These are phyloP conservation scores for Yamadazyma epiphylla DNA, from an alignment of 1,139 yeast genomes.

Conservation along the genomic window DNA sequence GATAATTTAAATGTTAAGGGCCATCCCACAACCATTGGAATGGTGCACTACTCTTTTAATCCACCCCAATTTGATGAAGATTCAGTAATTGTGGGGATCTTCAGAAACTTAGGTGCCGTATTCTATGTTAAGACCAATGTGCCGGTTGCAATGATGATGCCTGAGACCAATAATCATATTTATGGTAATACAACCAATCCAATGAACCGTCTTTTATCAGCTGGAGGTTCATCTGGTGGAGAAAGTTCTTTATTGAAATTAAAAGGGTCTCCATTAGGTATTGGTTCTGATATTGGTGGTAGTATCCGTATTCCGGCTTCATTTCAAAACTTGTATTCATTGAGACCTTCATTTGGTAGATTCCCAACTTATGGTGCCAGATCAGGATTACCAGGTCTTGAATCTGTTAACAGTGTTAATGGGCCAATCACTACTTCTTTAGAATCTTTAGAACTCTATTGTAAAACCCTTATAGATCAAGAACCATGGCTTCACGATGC, in stretches of 20 bases:
- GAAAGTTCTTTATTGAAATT: conserved; percentile 33
- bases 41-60: conserved; percentile 27
- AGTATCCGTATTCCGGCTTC: conserved; percentile 46
- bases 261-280: conserved; percentile 44
- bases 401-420: conserved; percentile 31
- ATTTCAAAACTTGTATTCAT: conserved; percentile 44
- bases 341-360: conserved; percentile 47
- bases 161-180: conserved; percentile 32
- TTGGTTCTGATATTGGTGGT: conserved; percentile 61
- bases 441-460: conserved; percentile 24
- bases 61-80: conserved; percentile 27
- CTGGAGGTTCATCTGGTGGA: conserved; percentile 39
- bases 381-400: conserved; percentile 56
- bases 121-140: conserved; percentile 31
- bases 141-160: conserved; percentile 38
- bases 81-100: conserved; percentile 21
- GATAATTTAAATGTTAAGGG: conserved; percentile 53
- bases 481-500: conserved; percentile 33
- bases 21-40: conserved; percentile 49
- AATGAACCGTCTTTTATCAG: conserved; percentile 23
- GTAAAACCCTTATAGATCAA: conserved; percentile 21
- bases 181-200: conserved; percentile 33
- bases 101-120: conserved; percentile 29
- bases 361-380: conserved; percentile 48
- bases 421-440: conserved; percentile 30